Percentiles rank a stretch among this genome's conserved stretches.
phyloP scores from a whole-genome alignment of 2,329 filamentous ascomycete species.

The Diaporthe ampelina region DNA sequence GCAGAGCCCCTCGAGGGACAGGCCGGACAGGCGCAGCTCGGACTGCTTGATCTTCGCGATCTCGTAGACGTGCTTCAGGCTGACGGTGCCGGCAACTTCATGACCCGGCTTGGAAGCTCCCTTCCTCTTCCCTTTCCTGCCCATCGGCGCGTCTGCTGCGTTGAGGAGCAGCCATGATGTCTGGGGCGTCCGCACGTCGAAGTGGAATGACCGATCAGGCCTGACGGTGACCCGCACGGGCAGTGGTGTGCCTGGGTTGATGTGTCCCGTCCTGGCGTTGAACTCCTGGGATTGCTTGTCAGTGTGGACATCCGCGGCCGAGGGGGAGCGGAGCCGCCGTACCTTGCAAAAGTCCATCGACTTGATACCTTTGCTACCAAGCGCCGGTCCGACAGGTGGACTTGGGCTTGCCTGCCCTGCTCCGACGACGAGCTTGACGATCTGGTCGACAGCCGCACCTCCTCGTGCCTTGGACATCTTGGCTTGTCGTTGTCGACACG shows the following conservation, averaged over 20 bases:
- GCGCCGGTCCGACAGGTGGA: slow-evolving; percentile 94
- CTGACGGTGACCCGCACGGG: slow-evolving; percentile 93
- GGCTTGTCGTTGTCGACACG: slow-evolving; percentile 38
- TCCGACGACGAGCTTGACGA: slow-evolving; percentile 98
- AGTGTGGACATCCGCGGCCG: slow-evolving; percentile 32
- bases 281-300: slow-evolving; percentile 78
- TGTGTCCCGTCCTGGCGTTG: slow-evolving; percentile 92
- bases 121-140: slow-evolving; percentile 82
- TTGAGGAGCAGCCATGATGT: slow-evolving; percentile 91
- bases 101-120: slow-evolving; percentile 82
- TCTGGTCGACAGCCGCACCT: slow-evolving; percentile 70
- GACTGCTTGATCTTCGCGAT: slow-evolving; percentile 96
- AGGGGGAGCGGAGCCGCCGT: slow-evolving; percentile 45
- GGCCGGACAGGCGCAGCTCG: slow-evolving; percentile 80
- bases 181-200: slow-evolving; percentile 94
- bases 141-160: slow-evolving; percentile 79
- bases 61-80: slow-evolving; percentile 96
- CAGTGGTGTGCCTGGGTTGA: slow-evolving; percentile 85
- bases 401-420: slow-evolving; percentile 95
- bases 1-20: slow-evolving; percentile 79
- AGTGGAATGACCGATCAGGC: slow-evolving; percentile 91
- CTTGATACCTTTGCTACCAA: slow-evolving; percentile 98
- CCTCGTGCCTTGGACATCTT: slow-evolving; percentile 68
- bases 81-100: slow-evolving; percentile 86
- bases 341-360: slow-evolving; percentile 99